Evolutionary conservation across 257 asterid species (phyloP).

Genomic region (Leonotis leonurus): DNA sequence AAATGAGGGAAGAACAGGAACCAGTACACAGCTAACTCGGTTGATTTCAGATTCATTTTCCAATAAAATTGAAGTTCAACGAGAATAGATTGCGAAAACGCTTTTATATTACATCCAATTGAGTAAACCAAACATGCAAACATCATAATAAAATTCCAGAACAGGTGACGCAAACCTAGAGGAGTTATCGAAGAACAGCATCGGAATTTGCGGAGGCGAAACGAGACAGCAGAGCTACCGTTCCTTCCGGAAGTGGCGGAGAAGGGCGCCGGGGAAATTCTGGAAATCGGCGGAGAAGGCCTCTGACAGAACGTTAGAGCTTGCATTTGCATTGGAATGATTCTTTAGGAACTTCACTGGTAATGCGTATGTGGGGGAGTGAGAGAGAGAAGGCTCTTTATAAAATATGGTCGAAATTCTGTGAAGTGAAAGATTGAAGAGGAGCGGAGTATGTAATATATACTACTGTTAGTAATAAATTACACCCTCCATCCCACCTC

Average conservation of each 20-base stretch:
- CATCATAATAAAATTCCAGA: not conserved
- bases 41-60: not conserved
- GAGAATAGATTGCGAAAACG: too few species aligned
- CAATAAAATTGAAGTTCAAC: not conserved
- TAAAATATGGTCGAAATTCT: not conserved
- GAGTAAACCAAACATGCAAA: not conserved
- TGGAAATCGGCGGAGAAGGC: constrained; percentile 23
- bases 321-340: constrained; percentile 34
- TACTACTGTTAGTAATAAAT: too few species aligned
- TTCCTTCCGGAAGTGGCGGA: constrained; percentile 14
- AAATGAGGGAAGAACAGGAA: not conserved
- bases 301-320: constrained; percentile 22
- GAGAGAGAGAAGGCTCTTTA: constrained; percentile 5
- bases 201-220: constrained; percentile 24
- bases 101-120: not conserved
- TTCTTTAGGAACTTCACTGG: not conserved
- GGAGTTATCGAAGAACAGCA: constrained; percentile 36
- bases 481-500: too few species aligned
- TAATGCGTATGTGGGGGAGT: too few species aligned
- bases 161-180: constrained; percentile 27
- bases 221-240: constrained; percentile 16
- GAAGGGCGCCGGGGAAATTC: constrained; percentile 14
- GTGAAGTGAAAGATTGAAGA: too few species aligned
- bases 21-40: not conserved
- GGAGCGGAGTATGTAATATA: too few species aligned